These are phyloP conservation scores for Lodderomyces elongisporus DNA, from an alignment of 1,139 yeast species.

Conservation along the genomic window DNA sequence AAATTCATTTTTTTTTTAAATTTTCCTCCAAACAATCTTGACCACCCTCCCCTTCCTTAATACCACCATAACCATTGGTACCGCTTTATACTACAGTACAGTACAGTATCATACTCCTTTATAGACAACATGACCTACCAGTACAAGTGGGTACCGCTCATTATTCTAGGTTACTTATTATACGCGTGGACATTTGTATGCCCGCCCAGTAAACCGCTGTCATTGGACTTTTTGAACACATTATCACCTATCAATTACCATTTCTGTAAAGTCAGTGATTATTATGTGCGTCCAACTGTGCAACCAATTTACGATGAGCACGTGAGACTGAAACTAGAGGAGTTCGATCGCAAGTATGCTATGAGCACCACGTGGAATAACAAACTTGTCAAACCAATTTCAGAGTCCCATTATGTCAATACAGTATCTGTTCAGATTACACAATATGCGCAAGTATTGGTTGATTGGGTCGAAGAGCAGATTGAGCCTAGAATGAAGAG, in stretches of 20 bases:
- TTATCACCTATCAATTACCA: slow-evolving; percentile 14
- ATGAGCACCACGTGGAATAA: slow-evolving; percentile 5
- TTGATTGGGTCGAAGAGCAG: slow-evolving; percentile 3
- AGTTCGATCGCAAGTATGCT: not conserved
- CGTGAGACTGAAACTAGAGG: slow-evolving; percentile 3
- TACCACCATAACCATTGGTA: too few species aligned
- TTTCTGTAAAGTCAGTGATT: slow-evolving; percentile 11
- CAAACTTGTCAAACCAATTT: not conserved
- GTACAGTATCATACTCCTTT: too few species aligned
- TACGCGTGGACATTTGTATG: slow-evolving; percentile 13
- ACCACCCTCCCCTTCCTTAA: too few species aligned
- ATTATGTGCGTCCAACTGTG: slow-evolving; percentile 10
- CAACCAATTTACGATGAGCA: slow-evolving; percentile 10
- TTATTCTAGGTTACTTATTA: slow-evolving; percentile 7
- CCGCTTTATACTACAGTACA: too few species aligned
- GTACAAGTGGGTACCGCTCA: slow-evolving; percentile 3
- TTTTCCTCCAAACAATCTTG: too few species aligned
- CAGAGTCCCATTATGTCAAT: not conserved
- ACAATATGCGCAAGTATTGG: not conserved
- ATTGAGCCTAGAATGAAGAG: not conserved
- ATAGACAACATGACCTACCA: not conserved
- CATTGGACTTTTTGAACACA: not conserved
- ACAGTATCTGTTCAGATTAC: not conserved
- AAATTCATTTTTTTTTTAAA: too few species aligned
- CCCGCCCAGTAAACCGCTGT: slow-evolving; percentile 9